Conservation (phyloP, 331 rosid genomes). For the Cucumis variabilis region DNA sequence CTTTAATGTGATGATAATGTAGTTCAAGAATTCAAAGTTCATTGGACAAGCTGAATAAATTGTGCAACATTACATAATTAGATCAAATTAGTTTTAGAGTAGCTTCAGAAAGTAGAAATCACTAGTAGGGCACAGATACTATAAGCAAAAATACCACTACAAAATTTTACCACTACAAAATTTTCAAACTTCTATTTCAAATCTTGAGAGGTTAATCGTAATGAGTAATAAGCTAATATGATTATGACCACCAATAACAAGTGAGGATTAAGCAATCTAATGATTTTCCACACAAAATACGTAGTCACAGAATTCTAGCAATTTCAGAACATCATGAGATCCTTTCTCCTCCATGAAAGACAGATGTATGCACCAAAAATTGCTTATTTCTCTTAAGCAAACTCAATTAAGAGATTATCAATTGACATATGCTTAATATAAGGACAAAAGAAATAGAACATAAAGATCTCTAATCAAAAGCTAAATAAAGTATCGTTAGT, state of each 20-base stretch:
- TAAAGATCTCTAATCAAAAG: too few relatives aligned
- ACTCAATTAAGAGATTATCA: background rate
- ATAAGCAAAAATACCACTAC: background rate
- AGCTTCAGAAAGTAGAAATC: background rate
- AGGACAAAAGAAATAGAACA: too few relatives aligned
- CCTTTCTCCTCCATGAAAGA: background rate
- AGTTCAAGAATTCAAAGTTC: constrained; percentile 85
- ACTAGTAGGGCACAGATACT: background rate
- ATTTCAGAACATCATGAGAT: background rate
- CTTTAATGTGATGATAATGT: constrained; percentile 65
- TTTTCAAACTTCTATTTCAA: background rate
- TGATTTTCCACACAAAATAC: background rate
- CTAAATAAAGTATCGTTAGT: too few relatives aligned
- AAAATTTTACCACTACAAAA: too few relatives aligned
- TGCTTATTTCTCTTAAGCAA: background rate
- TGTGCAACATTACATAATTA: background rate
- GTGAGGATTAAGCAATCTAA: background rate
- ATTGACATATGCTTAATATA: background rate
- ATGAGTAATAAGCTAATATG: background rate
- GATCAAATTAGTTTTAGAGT: background rate
- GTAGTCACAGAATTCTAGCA: background rate
- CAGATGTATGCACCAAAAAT: constrained; percentile 3
- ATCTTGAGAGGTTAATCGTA: background rate
- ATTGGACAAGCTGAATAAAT: constrained; percentile 84
- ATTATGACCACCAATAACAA: background rate